phyloP scores from a whole-genome alignment of 495 filamentous ascomycete species.

The Cercophora sp. region DNA sequence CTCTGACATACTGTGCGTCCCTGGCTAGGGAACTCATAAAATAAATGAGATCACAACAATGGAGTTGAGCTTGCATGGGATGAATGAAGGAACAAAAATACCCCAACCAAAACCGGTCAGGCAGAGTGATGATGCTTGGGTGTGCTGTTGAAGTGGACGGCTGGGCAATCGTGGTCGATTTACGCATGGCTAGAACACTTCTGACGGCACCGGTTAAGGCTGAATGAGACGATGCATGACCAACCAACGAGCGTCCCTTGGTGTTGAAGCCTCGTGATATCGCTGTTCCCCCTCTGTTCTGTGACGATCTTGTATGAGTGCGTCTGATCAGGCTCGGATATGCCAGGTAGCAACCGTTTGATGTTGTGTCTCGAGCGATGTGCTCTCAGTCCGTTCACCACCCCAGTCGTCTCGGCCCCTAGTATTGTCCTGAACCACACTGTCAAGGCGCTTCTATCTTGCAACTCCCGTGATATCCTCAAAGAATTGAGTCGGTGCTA shows the following conservation, averaged over 20 bases:
- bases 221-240: slow-evolving; percentile 31
- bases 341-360: too few species aligned
- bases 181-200: slow-evolving; percentile 10
- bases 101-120: slow-evolving; percentile 24
- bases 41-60: slow-evolving; percentile 37
- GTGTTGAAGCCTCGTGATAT: not conserved
- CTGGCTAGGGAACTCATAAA: slow-evolving; percentile 36
- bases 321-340: too few species aligned
- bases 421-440: too few species aligned
- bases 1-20: slow-evolving; percentile 34
- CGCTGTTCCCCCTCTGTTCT: too few species aligned
- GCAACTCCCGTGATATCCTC: too few species aligned
- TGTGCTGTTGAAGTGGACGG: slow-evolving; percentile 6
- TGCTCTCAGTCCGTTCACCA: too few species aligned
- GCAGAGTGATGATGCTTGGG: slow-evolving; percentile 23
- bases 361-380: too few species aligned
- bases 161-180: slow-evolving; percentile 6
- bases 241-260: not conserved
- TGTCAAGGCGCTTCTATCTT: too few species aligned
- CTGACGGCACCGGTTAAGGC: slow-evolving; percentile 17
- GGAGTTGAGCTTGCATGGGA: slow-evolving; percentile 36
- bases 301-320: too few species aligned
- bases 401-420: too few species aligned
- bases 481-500: too few species aligned
- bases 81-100: slow-evolving; percentile 31